phyloP scores from a whole-genome alignment of 371 early-diverging fungal species.

The Dichotomocladium elegans region DNA sequence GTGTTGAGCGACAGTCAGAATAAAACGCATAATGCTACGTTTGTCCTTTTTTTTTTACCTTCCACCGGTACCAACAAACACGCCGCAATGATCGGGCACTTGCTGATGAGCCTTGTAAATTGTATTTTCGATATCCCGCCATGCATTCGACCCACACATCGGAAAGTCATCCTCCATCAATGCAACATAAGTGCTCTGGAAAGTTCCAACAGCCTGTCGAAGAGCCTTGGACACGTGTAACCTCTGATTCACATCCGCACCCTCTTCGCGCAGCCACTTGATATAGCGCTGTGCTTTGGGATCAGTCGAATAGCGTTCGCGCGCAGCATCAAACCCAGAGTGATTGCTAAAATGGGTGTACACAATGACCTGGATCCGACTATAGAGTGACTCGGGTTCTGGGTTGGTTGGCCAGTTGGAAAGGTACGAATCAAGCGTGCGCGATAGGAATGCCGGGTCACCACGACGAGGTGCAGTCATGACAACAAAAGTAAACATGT shows the following conservation, averaged over 20 bases:
- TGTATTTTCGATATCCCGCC: slow-evolving; percentile 53
- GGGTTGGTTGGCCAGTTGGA: slow-evolving; percentile 47
- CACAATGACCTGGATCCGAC: slow-evolving; percentile 50
- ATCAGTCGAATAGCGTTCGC: slow-evolving; percentile 29
- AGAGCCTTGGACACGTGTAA: slow-evolving; percentile 56
- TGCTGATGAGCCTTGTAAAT: slow-evolving; percentile 44
- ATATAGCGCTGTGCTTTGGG: slow-evolving; percentile 51
- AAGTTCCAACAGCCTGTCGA: slow-evolving; percentile 25
- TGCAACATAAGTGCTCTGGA: slow-evolving; percentile 44
- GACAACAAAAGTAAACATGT: slow-evolving; percentile 51
- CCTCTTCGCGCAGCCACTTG: slow-evolving; percentile 50
- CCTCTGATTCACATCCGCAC: slow-evolving; percentile 47
- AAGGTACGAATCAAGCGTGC: slow-evolving; percentile 51
- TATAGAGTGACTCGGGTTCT: slow-evolving; percentile 38
- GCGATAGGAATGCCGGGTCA: slow-evolving; percentile 46
- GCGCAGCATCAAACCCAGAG: slow-evolving; percentile 44
- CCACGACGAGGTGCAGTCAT: slow-evolving; percentile 61
- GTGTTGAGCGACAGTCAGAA: too few species aligned
- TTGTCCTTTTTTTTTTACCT: slow-evolving; percentile 20
- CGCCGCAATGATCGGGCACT: slow-evolving; percentile 52
- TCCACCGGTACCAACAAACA: slow-evolving; percentile 64
- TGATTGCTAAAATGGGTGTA: slow-evolving; percentile 61
- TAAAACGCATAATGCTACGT: too few species aligned
- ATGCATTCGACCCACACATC: slow-evolving; percentile 46
- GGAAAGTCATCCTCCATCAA: slow-evolving; percentile 64